phyloP scores from a whole-genome alignment of 768 basidiomycete genomes.

The Glaciozyma martinii region DNA sequence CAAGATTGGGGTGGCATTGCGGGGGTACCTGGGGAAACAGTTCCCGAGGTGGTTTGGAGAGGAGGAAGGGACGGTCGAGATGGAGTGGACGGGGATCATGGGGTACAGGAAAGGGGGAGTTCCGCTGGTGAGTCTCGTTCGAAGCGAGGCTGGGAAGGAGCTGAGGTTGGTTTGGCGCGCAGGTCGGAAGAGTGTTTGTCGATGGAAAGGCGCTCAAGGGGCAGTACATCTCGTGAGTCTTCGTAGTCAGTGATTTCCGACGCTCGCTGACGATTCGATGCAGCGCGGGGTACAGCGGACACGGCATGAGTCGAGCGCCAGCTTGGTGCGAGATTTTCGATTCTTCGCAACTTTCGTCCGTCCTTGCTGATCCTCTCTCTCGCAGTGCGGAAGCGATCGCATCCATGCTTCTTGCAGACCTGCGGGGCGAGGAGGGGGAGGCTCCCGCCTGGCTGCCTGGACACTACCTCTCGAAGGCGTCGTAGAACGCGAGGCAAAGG shows the following conservation, averaged over 20 bases:
- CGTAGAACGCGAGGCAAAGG: too few relatives aligned
- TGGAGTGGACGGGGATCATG: conserved; percentile 88
- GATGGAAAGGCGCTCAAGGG: conserved; percentile 9
- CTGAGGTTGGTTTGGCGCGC: not conserved
- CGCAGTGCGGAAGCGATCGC: not conserved
- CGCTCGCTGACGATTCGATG: not conserved
- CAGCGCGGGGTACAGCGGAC: conserved; percentile 22
- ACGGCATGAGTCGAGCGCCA: conserved; percentile 28
- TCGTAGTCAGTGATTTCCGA: not conserved
- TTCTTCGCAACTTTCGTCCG: not conserved
- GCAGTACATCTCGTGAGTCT: conserved; percentile 18
- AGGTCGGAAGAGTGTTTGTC: conserved; percentile 25
- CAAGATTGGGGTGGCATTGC: conserved; percentile 47
- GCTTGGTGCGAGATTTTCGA: conserved; percentile 15
- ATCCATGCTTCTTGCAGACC: not conserved
- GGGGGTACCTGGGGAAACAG: conserved; percentile 50
- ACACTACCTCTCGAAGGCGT: not conserved
- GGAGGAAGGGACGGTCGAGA: conserved; percentile 50
- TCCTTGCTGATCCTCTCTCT: not conserved
- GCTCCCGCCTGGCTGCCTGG: not conserved
- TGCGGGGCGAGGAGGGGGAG: not conserved
- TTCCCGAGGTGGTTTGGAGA: conserved; percentile 40
- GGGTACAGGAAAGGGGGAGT: conserved; percentile 53
- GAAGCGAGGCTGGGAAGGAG: not conserved
- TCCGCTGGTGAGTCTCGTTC: conserved; percentile 9